Evolutionary conservation across 2,329 filamentous ascomycete species (phyloP).

Genomic region (Metarhizium humberi): DNA sequence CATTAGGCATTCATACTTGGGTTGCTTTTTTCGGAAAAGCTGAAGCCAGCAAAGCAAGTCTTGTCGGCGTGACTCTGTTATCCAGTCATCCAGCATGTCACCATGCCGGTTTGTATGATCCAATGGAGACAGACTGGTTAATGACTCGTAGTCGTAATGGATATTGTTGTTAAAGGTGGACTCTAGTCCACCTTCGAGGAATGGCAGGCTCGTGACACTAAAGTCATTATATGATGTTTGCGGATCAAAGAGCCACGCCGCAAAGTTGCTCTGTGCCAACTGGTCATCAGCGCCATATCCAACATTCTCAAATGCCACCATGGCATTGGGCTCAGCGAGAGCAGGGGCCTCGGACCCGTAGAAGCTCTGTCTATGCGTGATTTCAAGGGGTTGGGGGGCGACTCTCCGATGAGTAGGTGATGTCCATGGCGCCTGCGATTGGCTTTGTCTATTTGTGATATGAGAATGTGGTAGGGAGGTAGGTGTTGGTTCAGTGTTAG

Average conservation of each 20-base stretch:
- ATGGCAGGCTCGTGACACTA: slow-evolving; percentile 32
- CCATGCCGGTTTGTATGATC: slow-evolving; percentile 30
- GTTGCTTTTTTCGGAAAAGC: slow-evolving; percentile 33
- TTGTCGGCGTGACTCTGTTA: slow-evolving; percentile 34
- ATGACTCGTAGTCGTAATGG: slow-evolving; percentile 40
- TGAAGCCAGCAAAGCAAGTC: slow-evolving; percentile 35
- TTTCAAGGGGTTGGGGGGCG: slow-evolving; percentile 18
- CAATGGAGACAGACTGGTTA: slow-evolving; percentile 36
- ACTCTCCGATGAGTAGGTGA: slow-evolving; percentile 25
- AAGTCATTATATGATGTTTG: slow-evolving; percentile 32
- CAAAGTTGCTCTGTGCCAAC: slow-evolving; percentile 35
- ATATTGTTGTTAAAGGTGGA: slow-evolving; percentile 42
- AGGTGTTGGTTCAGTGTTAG: slow-evolving; percentile 20
- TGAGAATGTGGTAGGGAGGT: slow-evolving; percentile 14
- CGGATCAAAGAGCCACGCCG: slow-evolving; percentile 41
- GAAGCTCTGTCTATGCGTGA: slow-evolving; percentile 28
- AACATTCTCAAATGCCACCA: slow-evolving; percentile 19
- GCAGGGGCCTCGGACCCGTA: slow-evolving; percentile 21
- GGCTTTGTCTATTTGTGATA: not conserved
- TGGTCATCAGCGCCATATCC: slow-evolving; percentile 21
- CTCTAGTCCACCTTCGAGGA: slow-evolving; percentile 39
- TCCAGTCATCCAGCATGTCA: slow-evolving; percentile 32
- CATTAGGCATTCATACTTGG: slow-evolving; percentile 26
- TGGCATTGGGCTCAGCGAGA: slow-evolving; percentile 22
- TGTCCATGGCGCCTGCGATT: slow-evolving; percentile 13